Conservation (phyloP, 345 rosid species). For the Eutrema yunnanense region DNA sequence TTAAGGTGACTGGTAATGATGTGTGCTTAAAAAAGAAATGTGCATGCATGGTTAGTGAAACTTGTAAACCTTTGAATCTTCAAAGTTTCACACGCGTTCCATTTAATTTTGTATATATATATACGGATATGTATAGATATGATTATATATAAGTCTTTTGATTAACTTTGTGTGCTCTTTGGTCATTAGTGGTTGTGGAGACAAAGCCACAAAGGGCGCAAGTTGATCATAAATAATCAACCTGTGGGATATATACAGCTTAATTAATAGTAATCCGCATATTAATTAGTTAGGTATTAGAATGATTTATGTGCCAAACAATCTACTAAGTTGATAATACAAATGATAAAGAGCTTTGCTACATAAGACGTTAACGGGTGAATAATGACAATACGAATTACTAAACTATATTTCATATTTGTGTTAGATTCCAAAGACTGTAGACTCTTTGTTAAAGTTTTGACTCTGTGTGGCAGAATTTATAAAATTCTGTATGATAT, state of each 20-base stretch:
- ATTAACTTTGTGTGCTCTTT: slow-evolving; percentile 4
- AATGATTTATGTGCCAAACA: not conserved
- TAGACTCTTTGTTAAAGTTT: not conserved
- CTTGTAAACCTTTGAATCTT: slow-evolving; percentile 2
- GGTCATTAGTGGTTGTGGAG: not conserved
- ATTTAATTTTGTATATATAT: not conserved
- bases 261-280: not conserved
- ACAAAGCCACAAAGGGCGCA: slow-evolving; percentile 1
- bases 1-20: slow-evolving; percentile 29
- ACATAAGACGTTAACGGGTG: not conserved
- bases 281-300: not conserved
- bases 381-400: not conserved
- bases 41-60: slow-evolving; percentile 17
- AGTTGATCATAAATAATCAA: slow-evolving; percentile 21
- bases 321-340: not conserved
- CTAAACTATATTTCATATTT: not conserved
- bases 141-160: not conserved
- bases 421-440: not conserved
- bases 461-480: not conserved
- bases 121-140: not conserved
- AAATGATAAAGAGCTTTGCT: not conserved
- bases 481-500: not conserved
- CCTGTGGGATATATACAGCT: not conserved
- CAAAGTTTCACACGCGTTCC: slow-evolving; percentile 10
- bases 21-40: slow-evolving; percentile 13